Evolutionary conservation across 306 rosid genomes (phyloP).

Genomic region (Senna tora): DNA sequence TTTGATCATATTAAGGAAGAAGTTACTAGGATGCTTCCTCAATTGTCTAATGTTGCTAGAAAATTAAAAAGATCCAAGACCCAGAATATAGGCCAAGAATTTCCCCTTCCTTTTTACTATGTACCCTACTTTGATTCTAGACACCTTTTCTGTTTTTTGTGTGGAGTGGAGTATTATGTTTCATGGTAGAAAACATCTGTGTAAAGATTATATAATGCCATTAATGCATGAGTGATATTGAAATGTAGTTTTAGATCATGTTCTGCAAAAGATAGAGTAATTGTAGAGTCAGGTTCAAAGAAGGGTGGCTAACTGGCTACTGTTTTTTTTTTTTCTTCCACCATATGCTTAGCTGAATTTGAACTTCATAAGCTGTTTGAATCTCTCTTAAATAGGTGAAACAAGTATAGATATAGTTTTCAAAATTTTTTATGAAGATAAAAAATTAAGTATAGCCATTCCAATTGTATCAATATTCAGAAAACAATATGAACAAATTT

Average conservation of each 20-base stretch:
- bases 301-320: neutral
- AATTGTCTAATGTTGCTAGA: too few relatives aligned
- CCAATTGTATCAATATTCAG: too few relatives aligned
- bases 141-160: neutral
- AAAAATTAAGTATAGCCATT: too few relatives aligned
- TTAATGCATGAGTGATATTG: slow-evolving; percentile 17
- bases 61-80: too few relatives aligned
- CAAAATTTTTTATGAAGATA: too few relatives aligned
- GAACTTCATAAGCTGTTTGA: neutral
- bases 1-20: too few relatives aligned
- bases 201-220: neutral
- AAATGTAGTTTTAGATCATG: neutral
- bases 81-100: too few relatives aligned
- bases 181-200: neutral
- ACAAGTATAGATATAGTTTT: neutral
- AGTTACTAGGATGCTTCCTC: too few relatives aligned
- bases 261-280: neutral
- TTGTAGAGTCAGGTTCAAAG: slow-evolving; percentile 23
- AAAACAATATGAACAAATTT: too few relatives aligned
- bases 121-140: neutral
- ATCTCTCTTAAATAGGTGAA: neutral
- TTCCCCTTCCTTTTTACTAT: too few relatives aligned
- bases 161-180: neutral
- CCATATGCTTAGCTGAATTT: too few relatives aligned
- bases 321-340: neutral